Conservation (phyloP, 495 filamentous ascomycete genomes). For the Annulohypoxylon bovei region DNA sequence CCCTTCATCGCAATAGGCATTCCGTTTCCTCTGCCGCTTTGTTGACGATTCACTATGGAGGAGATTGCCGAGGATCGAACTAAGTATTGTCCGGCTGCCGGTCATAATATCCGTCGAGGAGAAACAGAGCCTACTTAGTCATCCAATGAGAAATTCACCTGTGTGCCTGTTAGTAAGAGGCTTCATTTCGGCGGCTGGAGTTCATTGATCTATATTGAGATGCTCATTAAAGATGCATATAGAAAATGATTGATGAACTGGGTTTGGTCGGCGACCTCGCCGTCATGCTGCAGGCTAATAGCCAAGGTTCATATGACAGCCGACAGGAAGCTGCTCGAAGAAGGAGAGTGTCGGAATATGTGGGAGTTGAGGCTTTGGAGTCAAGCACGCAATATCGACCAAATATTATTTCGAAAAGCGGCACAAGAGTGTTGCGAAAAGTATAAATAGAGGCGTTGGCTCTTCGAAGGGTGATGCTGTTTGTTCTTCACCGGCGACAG, state of each 20-base stretch:
- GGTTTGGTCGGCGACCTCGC: background rate
- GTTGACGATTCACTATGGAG: background rate
- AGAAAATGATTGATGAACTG: background rate
- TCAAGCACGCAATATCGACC: slow-evolving; percentile 22
- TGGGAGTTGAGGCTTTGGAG: background rate
- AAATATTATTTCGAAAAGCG: background rate
- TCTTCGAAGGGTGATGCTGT: background rate
- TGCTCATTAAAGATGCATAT: slow-evolving; percentile 14
- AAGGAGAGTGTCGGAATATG: background rate
- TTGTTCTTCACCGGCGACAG: slow-evolving; percentile 29
- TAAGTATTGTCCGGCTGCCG: slow-evolving; percentile 10
- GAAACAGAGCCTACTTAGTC: slow-evolving; percentile 59
- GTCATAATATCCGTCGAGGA: slow-evolving; percentile 46
- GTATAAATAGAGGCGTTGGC: slow-evolving; percentile 41
- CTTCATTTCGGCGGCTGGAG: slow-evolving; percentile 11
- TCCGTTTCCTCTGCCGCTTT: background rate
- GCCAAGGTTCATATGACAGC: background rate
- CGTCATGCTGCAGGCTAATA: slow-evolving; percentile 13
- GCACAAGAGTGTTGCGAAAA: background rate
- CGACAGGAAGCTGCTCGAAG: background rate
- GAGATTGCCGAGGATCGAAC: background rate
- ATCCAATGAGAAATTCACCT: slow-evolving; percentile 19
- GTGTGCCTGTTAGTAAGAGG: slow-evolving; percentile 2
- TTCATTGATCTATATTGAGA: slow-evolving; percentile 15
- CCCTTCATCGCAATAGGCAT: background rate